phyloP scores from a whole-genome alignment of 2,329 filamentous ascomycete genomes.

The Claviceps sorghi region DNA sequence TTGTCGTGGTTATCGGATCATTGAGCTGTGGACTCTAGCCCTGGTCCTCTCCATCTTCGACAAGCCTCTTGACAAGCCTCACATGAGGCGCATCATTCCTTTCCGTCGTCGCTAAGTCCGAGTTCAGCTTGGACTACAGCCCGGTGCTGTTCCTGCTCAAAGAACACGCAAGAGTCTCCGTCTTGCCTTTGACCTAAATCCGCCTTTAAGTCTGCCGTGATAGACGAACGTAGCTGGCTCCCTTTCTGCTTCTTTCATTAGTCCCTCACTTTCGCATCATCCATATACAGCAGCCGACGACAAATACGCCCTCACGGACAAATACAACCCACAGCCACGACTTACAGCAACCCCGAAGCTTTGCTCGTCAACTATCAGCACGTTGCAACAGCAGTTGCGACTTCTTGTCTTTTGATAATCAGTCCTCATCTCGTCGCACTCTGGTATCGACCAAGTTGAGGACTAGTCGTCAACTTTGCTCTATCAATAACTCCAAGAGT shows the following conservation, averaged over 20 bases:
- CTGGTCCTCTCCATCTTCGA: constrained; percentile 2
- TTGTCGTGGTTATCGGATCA: constrained; percentile 3
- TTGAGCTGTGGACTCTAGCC: constrained; percentile 4
- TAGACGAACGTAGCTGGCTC: constrained; percentile 3
- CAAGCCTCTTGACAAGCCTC: constrained; percentile 5
- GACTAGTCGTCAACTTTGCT: background rate
- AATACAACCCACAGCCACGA: background rate
- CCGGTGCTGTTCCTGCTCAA: background rate
- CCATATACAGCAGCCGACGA: background rate
- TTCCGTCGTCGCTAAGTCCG: constrained; percentile 4
- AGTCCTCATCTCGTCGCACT: background rate
- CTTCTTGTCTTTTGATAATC: background rate
- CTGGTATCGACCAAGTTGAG: background rate
- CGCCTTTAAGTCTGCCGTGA: background rate
- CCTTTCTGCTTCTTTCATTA: constrained; percentile 1
- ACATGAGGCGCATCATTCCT: constrained; percentile 1
- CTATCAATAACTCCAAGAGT: background rate
- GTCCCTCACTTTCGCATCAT: background rate
- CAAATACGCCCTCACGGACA: background rate
- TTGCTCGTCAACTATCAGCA: background rate
- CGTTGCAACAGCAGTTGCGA: background rate
- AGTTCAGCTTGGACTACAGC: constrained; percentile 1
- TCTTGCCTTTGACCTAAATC: background rate
- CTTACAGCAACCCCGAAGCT: background rate
- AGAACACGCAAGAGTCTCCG: background rate